Base-by-base conservation (phyloP, 2,329 filamentous ascomycete species). In the Fusarium anguioides region DNA sequence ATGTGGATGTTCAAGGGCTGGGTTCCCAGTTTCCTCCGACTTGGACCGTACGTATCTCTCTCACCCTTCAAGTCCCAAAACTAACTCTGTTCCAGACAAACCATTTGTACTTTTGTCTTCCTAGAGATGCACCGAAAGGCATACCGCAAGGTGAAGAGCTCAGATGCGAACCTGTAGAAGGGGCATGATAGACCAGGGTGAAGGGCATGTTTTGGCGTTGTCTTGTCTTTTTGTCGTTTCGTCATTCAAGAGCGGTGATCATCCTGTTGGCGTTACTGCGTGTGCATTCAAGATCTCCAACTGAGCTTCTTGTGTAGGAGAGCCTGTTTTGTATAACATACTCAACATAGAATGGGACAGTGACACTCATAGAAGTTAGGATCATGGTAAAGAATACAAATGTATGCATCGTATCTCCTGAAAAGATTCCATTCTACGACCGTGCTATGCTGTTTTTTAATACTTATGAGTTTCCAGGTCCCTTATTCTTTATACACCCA, bases 1-100 rank as follows among this genome's bases (percentile, higher is more conserved):
- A 80, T 84, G 41, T 97, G 93, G 93, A 90, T 95, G 86, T 96
- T 96, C 80, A 92, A 92, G 78, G 93, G 93, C 62, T 96, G 93
- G 92, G 88, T 94, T 44, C 93, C 93, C n/a, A 88, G 86, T 70
- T 90, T 90, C 75, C 81, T 90, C 66, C 80, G 88, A 60, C 79
- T 91, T 47, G 88, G 88, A 73, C 88, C 88, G 83, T 88, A 78
- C 80, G 86, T 84, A 24, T 20, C 36, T 31, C 40, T 44, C 27
- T 35, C 52, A 42, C 29, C 18, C 21, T 33, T 21, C 17, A 21
- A 39, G 26, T 42, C 47, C 15, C 37, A n/a, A n/a, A n/a, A 44
- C 63, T 70, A 49, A 73, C 68, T 17, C 17, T 10, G 42, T n/a
- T 26, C n/a, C 47, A 88, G 86, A 33, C 93, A 97, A 81, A 97